A percentile compares a stretch with the other conserved stretches of the same genome.
phyloP scores from a whole-genome alignment of 352 stramenopile species.

The Phytophthora litchii region DNA sequence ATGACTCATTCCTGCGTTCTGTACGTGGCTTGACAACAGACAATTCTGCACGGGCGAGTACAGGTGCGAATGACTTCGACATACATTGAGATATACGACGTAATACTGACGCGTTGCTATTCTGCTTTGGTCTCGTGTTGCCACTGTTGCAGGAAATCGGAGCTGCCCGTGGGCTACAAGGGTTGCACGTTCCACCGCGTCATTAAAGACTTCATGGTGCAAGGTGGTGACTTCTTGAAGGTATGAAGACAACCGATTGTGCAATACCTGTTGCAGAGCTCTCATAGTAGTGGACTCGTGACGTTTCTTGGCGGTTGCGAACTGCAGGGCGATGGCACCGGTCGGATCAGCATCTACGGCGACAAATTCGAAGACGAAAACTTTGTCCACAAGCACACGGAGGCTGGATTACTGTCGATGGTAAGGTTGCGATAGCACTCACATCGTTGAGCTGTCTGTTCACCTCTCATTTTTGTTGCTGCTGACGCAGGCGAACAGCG shows the following conservation, averaged over 20 bases:
- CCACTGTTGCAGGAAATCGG: constrained; percentile 58
- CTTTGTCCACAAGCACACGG: constrained; percentile 85
- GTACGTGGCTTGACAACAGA: constrained; percentile 38
- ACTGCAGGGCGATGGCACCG: constrained; percentile 77
- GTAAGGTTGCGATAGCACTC: constrained; percentile 29
- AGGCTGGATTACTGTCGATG: constrained; percentile 84
- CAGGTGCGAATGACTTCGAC: constrained; percentile 48
- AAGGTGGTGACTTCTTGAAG: constrained; percentile 89
- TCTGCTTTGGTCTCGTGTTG: constrained; percentile 32
- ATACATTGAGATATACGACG: background rate
- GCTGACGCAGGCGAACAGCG: constrained; percentile 89
- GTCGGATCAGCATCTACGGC: constrained; percentile 87
- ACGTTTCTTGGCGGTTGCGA: constrained; percentile 15
- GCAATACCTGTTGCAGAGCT: background rate
- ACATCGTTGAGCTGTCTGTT: background rate
- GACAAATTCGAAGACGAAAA: constrained; percentile 89
- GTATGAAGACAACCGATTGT: constrained; percentile 23
- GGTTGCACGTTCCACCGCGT: constrained; percentile 87
- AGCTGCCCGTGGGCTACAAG: constrained; percentile 90
- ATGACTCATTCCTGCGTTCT: constrained; percentile 16
- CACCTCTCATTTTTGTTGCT: background rate
- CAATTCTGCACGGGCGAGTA: constrained; percentile 98
- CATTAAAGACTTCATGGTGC: constrained; percentile 94
- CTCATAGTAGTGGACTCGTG: background rate
- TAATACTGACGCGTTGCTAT: constrained; percentile 34